Evolutionary conservation across 2,329 filamentous ascomycete genomes (phyloP), one percentile per base, ranked within the genome.

Genomic region (Alternaria viburni): DNA sequence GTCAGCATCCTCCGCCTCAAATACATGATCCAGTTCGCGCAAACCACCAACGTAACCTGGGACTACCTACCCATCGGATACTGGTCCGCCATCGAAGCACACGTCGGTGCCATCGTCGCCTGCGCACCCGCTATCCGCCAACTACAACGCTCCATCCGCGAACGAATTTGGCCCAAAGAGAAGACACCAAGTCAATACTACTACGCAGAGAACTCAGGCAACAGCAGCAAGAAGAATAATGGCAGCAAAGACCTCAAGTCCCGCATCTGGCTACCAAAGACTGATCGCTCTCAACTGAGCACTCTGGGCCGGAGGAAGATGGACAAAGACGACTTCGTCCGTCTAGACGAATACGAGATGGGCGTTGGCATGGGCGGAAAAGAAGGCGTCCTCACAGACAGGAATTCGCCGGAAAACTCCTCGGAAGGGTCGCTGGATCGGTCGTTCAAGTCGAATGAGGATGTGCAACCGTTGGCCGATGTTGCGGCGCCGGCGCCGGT

Each of bases 1-100:
- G 75, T 84, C 62, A 83, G 81, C 59, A 78, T 81, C 25, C 69
- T 84, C 26, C 80, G 82, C 9, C 69, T 84, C 4, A 77, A 80
- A 23, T 81, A 78, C 19, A 73, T 84, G 49, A 77, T 84, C 41
- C 71, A 79, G 21, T 84, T 84, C 64, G 79, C 80, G 11, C 78
- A 76, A 25, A 80, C 81, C 1, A 57, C 76, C 0, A 84, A 84
- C 62, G 62, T 80, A 2, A 78, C 75, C 2, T 81, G 80, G 74
- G 74, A 76, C 55, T 75, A 76, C n/a, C 61, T 69, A 1, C 65
- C 71, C 5, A 62, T 74, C 8, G 70, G 71, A n/a, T 74, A 75
- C 60, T 77, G 71, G 71, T 73, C 69, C 3, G 65, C 66, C 2
- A 54, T 76, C 10, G 75, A 77, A 68, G 59, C 70, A 11, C 64